A percentile compares a stretch with the other conserved stretches of the same genome.
Conservation (phyloP, 2,329 filamentous ascomycete species). For the Arthrobotrys conoides region DNA sequence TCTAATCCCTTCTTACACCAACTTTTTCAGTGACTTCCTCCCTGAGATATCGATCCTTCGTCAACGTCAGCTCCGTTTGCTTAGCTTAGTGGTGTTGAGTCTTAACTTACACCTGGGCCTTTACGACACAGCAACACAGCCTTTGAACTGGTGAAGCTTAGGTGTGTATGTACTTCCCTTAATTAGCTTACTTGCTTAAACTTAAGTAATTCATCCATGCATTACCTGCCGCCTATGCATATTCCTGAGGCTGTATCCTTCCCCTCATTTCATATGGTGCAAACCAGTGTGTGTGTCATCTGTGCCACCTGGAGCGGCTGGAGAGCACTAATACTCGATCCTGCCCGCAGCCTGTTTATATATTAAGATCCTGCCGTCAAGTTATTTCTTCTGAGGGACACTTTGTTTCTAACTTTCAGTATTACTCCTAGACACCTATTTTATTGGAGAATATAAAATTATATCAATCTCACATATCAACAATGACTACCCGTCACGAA, state of each 20-base stretch:
- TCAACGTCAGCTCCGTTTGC: conserved; percentile 11
- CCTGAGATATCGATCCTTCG: conserved; percentile 27
- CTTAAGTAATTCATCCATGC: neutral
- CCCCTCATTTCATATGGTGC: conserved; percentile 12
- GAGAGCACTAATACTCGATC: neutral
- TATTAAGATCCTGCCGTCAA: neutral
- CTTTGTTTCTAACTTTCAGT: conserved; percentile 11
- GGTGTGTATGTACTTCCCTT: conserved; percentile 29
- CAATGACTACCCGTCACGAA: conserved; percentile 49
- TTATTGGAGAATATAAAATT: neutral
- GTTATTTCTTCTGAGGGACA: neutral
- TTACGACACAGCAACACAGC: conserved; percentile 39
- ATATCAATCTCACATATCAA: neutral
- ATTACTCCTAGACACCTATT: neutral
- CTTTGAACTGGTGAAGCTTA: conserved; percentile 22
- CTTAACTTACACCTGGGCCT: neutral
- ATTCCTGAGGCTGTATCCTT: conserved; percentile 11
- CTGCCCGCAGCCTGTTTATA: neutral
- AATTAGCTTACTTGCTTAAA: neutral
- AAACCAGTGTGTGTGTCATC: conserved; percentile 2
- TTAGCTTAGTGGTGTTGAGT: conserved; percentile 19
- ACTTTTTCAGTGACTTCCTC: conserved; percentile 39
- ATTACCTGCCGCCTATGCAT: conserved; percentile 4
- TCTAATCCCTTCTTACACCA: conserved; percentile 36
- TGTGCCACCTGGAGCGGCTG: conserved; percentile 33